phyloP scores from a whole-genome alignment of 164 flowering plant genomes.

The Santalum album region DNA sequence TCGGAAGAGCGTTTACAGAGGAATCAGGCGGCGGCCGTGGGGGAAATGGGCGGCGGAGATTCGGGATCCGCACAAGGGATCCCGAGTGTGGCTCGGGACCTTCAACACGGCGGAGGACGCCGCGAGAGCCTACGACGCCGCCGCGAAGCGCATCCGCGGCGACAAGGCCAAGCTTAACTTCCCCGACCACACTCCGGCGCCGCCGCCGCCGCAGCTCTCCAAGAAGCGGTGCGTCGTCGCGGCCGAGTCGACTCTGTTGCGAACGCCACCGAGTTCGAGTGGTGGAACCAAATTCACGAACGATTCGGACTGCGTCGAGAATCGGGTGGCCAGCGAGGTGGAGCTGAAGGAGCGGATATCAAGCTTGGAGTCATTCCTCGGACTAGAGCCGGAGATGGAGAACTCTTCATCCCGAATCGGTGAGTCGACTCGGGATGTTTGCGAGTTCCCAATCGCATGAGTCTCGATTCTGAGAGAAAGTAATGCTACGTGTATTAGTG shows the following conservation, averaged over 20 bases:
- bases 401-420: background rate
- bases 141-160: constrained; percentile 68
- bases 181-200: too few species aligned
- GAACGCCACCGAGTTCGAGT: constrained; percentile 1
- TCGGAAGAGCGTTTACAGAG: constrained; percentile 58
- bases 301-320: background rate
- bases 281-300: background rate
- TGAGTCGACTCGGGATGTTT: constrained; percentile 22
- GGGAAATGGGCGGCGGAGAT: constrained; percentile 82
- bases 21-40: constrained; percentile 67
- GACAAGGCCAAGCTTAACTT: constrained; percentile 76
- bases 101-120: constrained; percentile 64
- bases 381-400: constrained; percentile 25
- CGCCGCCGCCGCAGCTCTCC: constrained; percentile 9
- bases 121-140: constrained; percentile 62
- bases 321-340: background rate
- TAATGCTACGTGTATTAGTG: background rate
- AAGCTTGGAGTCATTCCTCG: constrained; percentile 46
- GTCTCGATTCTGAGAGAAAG: too few species aligned
- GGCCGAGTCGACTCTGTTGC: background rate
- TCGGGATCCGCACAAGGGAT: constrained; percentile 59
- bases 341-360: constrained; percentile 38
- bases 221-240: constrained; percentile 18
- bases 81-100: constrained; percentile 73
- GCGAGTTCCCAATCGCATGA: too few species aligned